A percentile compares a stretch with the other conserved stretches of the same genome.
Evolutionary conservation across 2,329 filamentous ascomycete species (phyloP).

Genomic region (Juglanconis juglandina): DNA sequence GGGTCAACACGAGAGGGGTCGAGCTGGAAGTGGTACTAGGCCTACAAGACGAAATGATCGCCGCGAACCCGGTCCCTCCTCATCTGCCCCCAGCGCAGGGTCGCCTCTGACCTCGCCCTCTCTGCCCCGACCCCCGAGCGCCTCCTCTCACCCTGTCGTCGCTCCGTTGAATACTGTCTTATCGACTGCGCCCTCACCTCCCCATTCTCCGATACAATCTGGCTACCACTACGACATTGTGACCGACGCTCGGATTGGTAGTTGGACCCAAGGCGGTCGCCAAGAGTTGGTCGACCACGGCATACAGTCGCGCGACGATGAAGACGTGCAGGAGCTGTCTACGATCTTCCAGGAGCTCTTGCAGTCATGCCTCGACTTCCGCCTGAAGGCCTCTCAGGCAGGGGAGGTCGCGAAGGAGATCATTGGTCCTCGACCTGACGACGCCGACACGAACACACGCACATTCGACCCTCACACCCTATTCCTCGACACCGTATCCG

Average conservation of each 20-base stretch:
- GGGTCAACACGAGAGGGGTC: constrained; percentile 56
- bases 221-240: constrained; percentile 72
- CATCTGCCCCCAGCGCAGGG: constrained; percentile 1
- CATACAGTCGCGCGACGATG: constrained; percentile 59
- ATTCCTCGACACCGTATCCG: constrained; percentile 80
- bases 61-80: constrained; percentile 43
- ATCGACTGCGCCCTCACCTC: constrained; percentile 24
- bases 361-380: constrained; percentile 67
- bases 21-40: constrained; percentile 43
- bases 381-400: constrained; percentile 64
- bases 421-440: constrained; percentile 53
- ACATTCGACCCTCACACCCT: constrained; percentile 62
- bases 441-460: constrained; percentile 47
- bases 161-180: constrained; percentile 12
- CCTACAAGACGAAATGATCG: constrained; percentile 47
- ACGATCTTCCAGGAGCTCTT: constrained; percentile 82
- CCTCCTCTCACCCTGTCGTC: constrained; percentile 32
- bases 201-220: constrained; percentile 34
- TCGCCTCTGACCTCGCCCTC: constrained; percentile 28
- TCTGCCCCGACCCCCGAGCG: constrained; percentile 33
- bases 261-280: constrained; percentile 67
- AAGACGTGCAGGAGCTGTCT: constrained; percentile 66
- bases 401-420: constrained; percentile 73
- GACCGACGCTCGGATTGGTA: constrained; percentile 63
- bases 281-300: constrained; percentile 65